Evolutionary conservation across 1,284 basidiomycete species (phyloP), one percentile per base, ranked within the genome.

Genomic region (Tilletia caries): DNA sequence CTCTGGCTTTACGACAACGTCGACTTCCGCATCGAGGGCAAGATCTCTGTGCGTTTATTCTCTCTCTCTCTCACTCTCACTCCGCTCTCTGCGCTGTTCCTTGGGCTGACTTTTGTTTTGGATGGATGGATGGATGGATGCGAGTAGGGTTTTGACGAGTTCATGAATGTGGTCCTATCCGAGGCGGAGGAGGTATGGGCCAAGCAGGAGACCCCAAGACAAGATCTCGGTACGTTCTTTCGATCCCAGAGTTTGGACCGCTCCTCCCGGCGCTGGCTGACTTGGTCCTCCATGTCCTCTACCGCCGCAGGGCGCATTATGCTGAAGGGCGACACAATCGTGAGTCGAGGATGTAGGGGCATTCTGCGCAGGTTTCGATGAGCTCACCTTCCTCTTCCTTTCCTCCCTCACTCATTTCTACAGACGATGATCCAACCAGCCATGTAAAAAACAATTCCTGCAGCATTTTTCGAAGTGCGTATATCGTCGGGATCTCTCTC

Each of bases 91-190:
- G 6, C 25, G 25, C 34, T n/a, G 13, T 27, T 62, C 65, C 34
- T 43, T 20, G 8, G 27, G 60, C 33, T 34, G 23, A 27, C n/a
- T 15, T 41, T 41, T 41, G 37, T 15, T 41, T 6, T 15, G 37
- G 10, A 10, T 6, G 37, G 15, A 41, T 41, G 37, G 37, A 10
- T 41, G 37, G 37, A 41, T 41, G 37, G 34, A 69, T 67, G 65
- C 70, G 52, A 41, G 68, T 58, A 73, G 95, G 96, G 96, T 27
- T 98, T 98, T 81, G 96, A 99, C 84, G 96, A 99, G 85, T 99
- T 98, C 85, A 99, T 99, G 96, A 99, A 99, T 83, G 86, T 99
- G 25, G 93, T 97, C 27, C 86, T 97, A n/a, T 94, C 97, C 79
- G 93, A 98, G 72, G 93, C 95, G 48, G 89, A 89, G 71, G 96